Evolutionary conservation across 2,329 filamentous ascomycete species (phyloP).

Genomic region (Sporothrix protearum): DNA sequence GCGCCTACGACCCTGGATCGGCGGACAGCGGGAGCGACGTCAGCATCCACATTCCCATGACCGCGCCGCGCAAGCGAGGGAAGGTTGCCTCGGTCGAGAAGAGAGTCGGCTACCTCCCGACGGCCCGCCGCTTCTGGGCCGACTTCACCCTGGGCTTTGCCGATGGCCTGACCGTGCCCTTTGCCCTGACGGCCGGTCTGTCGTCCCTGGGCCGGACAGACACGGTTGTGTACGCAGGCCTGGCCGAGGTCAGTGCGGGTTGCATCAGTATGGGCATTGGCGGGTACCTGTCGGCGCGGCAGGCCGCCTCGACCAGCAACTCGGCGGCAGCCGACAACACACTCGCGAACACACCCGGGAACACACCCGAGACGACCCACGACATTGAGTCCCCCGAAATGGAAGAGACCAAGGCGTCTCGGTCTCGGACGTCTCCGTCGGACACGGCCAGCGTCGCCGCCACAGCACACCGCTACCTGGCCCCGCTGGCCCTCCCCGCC

Average conservation of each 20-base stretch:
- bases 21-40: conserved; percentile 20
- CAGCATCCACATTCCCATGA: conserved; percentile 19
- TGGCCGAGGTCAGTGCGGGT: conserved; percentile 68
- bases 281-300: conserved; percentile 60
- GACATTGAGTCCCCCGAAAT: conserved; percentile 27
- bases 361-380: not conserved
- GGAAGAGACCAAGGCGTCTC: conserved; percentile 31
- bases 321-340: conserved; percentile 23
- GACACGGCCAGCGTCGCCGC: not conserved
- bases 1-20: not conserved
- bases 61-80: not conserved
- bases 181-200: conserved; percentile 68
- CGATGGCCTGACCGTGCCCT: conserved; percentile 71
- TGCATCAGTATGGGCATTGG: conserved; percentile 72
- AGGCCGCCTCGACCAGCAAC: not conserved
- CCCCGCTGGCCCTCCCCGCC: conserved; percentile 27
- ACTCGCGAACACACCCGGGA: not conserved
- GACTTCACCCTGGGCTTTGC: conserved; percentile 71
- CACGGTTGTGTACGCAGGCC: conserved; percentile 63
- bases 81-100: not conserved
- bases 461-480: conserved; percentile 26
- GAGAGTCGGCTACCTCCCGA: conserved; percentile 26
- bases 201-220: conserved; percentile 57
- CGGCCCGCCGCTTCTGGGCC: conserved; percentile 46
- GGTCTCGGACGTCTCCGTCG: not conserved